Evolutionary conservation across 345 rosid species (phyloP).

Genomic region (Pelargonium nanum): DNA sequence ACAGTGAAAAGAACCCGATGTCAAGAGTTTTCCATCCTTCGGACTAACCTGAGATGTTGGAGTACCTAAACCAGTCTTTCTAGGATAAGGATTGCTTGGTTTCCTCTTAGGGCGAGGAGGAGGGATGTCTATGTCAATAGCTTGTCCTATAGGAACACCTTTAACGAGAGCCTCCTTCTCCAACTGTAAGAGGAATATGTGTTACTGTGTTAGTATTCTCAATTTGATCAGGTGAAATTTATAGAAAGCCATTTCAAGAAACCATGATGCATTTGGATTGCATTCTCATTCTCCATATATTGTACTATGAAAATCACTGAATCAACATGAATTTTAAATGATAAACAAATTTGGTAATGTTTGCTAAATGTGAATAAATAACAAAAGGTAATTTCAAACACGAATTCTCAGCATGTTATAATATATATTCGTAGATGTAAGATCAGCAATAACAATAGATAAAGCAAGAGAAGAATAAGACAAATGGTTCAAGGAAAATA

Average conservation of each 20-base stretch:
- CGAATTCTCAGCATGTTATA: too few species aligned
- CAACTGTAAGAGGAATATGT: slow-evolving; percentile 39
- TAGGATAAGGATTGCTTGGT: slow-evolving; percentile 91
- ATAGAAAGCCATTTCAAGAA: background rate
- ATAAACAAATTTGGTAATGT: too few species aligned
- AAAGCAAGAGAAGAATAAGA: background rate
- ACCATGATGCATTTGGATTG: background rate
- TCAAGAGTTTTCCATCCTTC: slow-evolving; percentile 41
- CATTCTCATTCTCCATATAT: too few species aligned
- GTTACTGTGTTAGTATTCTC: slow-evolving; percentile 5
- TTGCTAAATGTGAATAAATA: too few species aligned
- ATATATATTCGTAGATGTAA: too few species aligned
- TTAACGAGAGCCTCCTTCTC: slow-evolving; percentile 92
- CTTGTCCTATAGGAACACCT: slow-evolving; percentile 64
- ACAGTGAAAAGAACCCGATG: slow-evolving; percentile 34
- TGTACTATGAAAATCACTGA: too few species aligned
- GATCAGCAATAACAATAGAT: background rate
- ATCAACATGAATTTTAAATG: too few species aligned
- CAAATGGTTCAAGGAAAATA: background rate
- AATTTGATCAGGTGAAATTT: background rate
- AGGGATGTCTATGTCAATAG: slow-evolving; percentile 77
- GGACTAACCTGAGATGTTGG: slow-evolving; percentile 23
- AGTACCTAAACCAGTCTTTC: slow-evolving; percentile 44
- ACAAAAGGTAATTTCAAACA: too few species aligned
- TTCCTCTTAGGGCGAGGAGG: slow-evolving; percentile 96